phyloP scores from a whole-genome alignment of 2,329 filamentous ascomycete genomes.

The Aureobasidium namibiae region DNA sequence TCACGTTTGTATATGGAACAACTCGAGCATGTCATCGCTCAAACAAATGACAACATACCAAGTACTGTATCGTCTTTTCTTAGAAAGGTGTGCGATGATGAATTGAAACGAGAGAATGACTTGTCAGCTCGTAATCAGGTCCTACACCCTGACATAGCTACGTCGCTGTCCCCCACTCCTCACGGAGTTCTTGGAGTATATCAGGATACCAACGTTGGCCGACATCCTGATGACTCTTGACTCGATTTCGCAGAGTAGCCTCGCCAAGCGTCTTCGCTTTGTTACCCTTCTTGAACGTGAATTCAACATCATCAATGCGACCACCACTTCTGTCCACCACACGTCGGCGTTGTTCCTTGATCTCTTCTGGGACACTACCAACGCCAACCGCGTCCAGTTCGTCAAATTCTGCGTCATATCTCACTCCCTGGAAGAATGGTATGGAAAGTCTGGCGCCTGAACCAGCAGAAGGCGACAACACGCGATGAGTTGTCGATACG shows the following conservation, averaged over 20 bases:
- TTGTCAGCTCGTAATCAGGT: no score
- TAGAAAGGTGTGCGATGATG: no score
- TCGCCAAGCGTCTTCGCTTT: slow-evolving; percentile 32
- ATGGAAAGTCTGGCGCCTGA: slow-evolving; percentile 68
- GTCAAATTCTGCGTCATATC: slow-evolving; percentile 70
- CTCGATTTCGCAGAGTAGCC: slow-evolving; percentile 72
- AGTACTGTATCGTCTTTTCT: no score
- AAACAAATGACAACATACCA: no score
- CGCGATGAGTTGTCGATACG: slow-evolving; percentile 71
- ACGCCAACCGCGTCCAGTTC: slow-evolving; percentile 47
- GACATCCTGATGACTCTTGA: slow-evolving; percentile 83
- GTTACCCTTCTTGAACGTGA: slow-evolving; percentile 68
- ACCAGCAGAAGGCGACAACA: slow-evolving; percentile 64
- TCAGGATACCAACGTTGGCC: slow-evolving; percentile 62
- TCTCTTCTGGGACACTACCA: slow-evolving; percentile 46
- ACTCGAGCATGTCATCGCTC: no score
- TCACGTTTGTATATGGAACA: no score
- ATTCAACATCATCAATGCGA: slow-evolving; percentile 69
- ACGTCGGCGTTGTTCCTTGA: slow-evolving; percentile 53
- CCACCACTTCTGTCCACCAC: slow-evolving; percentile 50
- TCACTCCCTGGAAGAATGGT: slow-evolving; percentile 83
- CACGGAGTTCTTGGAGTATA: slow-evolving; percentile 34
- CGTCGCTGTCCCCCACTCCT: slow-evolving; percentile 18
- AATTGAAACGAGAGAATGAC: no score
- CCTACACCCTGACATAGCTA: neutral